Base-by-base conservation (phyloP, 371 early-diverging fungal species). In the Mucor plumbeus region DNA sequence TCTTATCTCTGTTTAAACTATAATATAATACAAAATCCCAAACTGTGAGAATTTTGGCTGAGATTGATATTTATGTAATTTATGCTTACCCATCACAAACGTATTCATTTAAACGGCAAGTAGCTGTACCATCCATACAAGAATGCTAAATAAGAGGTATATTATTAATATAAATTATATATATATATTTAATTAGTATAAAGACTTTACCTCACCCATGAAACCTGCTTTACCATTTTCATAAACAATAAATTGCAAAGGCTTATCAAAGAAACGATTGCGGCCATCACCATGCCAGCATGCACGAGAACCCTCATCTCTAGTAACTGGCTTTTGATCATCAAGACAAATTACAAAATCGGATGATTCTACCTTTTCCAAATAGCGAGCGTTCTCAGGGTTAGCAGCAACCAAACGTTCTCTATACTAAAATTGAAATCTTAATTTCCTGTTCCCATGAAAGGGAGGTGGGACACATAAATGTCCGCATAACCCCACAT, bases 171-270 rank as follows among this genome's bases (percentile, higher is more conserved):
- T n/a, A n/a, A n/a, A n/a, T n/a, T n/a, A n/a, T n/a, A n/a, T n/a
- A n/a, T n/a, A n/a, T n/a, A n/a, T n/a, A n/a, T n/a, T n/a, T n/a
- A n/a, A n/a, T n/a, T n/a, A n/a, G n/a, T n/a, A 26, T 3, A 10
- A 33, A 11, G n/a, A 26, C 9, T 8, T 67, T 62, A 67, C 68
- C 48, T 98, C 98, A 55, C 94, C 97, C 65, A 88, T 87, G 87
- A 97, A 95, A 38, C 97, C 98, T 56, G 97, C 96, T 77, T 92
- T 94, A 71, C 97, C 97, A 81, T 98, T 97, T 41, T 96, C 97
- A 80, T 92, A 95, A 48, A 97, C 93, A 74, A 97, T 91, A 62
- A 97, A 95, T 79, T 97, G 95, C 59, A 92, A 81, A 34, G 94
- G 83, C 79, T 97, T 97, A 85, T 97, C 98, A 77, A 90, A 96